Conservation (phyloP, 108 stramenopile genomes). For the Conticribra weissflogii region DNA sequence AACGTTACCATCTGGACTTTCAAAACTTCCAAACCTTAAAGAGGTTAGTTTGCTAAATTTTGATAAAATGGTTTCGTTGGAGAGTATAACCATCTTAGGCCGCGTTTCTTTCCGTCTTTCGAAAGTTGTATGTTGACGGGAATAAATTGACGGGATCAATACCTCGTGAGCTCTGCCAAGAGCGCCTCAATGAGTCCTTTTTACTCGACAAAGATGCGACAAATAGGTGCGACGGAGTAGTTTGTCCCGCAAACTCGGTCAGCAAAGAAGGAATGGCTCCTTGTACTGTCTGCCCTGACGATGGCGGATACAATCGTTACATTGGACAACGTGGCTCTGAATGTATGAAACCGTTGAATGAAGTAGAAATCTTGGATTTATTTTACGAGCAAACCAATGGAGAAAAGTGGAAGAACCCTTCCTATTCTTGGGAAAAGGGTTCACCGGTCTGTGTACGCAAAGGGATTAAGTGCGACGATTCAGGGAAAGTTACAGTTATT, state of each 20-base stretch:
- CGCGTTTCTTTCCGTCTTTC: too few species aligned
- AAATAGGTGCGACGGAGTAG: conserved; percentile 37
- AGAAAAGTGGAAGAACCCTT: conserved; percentile 33
- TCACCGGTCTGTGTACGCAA: conserved; percentile 28
- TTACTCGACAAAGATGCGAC: conserved; percentile 24
- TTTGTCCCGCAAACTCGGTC: conserved; percentile 43
- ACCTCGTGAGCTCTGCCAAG: conserved; percentile 35
- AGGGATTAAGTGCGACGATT: conserved; percentile 46
- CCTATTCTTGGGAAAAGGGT: conserved; percentile 30
- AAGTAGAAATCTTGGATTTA: conserved; percentile 43
- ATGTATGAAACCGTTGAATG: conserved; percentile 25
- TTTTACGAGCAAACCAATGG: conserved; percentile 47
- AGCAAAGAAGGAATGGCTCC: conserved; percentile 48
- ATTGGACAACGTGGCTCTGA: conserved; percentile 34
- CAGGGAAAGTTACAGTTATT: conserved; percentile 40
- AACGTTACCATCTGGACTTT: conserved; percentile 29
- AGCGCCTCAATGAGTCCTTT: conserved; percentile 41
- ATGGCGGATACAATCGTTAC: conserved; percentile 49
- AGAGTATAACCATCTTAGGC: too few species aligned
- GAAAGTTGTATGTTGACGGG: conserved; percentile 56
- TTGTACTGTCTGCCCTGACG: conserved; percentile 46
- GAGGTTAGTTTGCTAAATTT: too few species aligned
- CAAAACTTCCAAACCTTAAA: conserved; percentile 27
- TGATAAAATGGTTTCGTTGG: too few species aligned
- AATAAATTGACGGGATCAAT: conserved; percentile 61